A percentile compares a stretch with the other conserved stretches of the same genome.
phyloP scores from a whole-genome alignment of 2,329 filamentous ascomycete genomes.

The Alternaria alternata region DNA sequence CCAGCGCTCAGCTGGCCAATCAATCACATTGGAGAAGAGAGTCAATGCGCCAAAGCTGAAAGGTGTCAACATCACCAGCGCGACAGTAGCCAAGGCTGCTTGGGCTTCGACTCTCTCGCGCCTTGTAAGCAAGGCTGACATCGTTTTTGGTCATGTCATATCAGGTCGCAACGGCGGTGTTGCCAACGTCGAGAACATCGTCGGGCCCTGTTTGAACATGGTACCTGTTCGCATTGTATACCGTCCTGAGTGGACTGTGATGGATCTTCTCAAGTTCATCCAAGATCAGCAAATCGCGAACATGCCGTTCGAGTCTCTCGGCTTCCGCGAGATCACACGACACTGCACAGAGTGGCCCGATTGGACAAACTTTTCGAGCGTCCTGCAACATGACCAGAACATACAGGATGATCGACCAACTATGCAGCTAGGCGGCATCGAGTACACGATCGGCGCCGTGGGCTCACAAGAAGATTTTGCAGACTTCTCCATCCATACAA shows the following conservation, averaged over 20 bases:
- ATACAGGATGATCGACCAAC: conserved; percentile 52
- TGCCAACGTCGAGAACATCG: conserved; percentile 48
- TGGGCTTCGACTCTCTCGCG: conserved; percentile 55
- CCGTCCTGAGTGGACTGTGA: conserved; percentile 44
- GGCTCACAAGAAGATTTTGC: conserved; percentile 45
- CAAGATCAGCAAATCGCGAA: conserved; percentile 56
- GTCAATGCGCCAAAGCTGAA: conserved; percentile 32
- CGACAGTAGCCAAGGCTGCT: conserved; percentile 57
- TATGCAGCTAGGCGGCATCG: conserved; percentile 56
- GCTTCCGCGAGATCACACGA: conserved; percentile 45
- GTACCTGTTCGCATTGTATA: conserved; percentile 53
- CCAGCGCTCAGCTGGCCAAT: conserved; percentile 39
- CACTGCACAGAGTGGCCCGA: conserved; percentile 50
- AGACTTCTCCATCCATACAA: conserved; percentile 44
- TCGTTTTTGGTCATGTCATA: conserved; percentile 55
- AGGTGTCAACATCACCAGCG: conserved; percentile 48
- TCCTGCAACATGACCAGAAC: conserved; percentile 47
- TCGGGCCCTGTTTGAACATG: conserved; percentile 55
- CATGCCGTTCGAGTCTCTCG: conserved; percentile 46
- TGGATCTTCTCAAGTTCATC: conserved; percentile 51
- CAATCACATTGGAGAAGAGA: conserved; percentile 38
- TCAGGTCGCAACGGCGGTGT: conserved; percentile 52
- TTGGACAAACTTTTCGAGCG: conserved; percentile 48
- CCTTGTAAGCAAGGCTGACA: conserved; percentile 48
- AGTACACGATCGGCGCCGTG: conserved; percentile 41